Base-by-base conservation (phyloP, 306 rosid genomes). In the Acacia crassicarpa region DNA sequence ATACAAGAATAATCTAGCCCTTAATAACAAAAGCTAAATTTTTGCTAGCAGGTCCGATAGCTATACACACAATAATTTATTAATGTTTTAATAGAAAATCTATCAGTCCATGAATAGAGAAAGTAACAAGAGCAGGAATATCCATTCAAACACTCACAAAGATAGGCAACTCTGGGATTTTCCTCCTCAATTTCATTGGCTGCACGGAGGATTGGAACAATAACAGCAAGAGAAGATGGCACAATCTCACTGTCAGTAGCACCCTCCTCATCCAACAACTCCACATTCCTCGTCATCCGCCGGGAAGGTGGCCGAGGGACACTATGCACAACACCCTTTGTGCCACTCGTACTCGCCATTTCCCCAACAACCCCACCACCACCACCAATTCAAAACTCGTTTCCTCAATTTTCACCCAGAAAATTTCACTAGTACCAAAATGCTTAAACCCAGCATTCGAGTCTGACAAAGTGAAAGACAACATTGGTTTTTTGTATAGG, bases 271-370 rank as follows among this genome's bases (percentile, higher is more conserved):
- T 75, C 77, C 2, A 86, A 77, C 69, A 89, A 56, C 13, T 91
- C 94, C 78, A 87, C 88, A 49, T 41, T 30, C 80, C 89, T 91
- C 1, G 97, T 93, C 72, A 91, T 6, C 70, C 89, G 78, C 80
- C 89, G 84, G 2, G 97, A 89, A 6, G 83, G 81, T 13, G 87
- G 76, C 76, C 92, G 81, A 2, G 85, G 65, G 66, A 82, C 68
- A 15, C 87, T 92, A 56, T 9, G 67, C 27, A 84, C 89, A 80
- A 84, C 89, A 78, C 71, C 77, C 90, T 86, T 93, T 69, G 93
- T 85, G 77, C 98, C 94, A 86, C 98, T 95, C 65, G 97, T 72
- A 80, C 97, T 91, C 66, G 98, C 99, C 99, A 93, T 93, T 65
- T 54, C 70, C 51, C 78, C 45, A 51, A 69, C 85, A 72, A 72